These are phyloP conservation scores for Collybiopsis luxurians DNA, from an alignment of 768 basidiomycete species.

Conservation along the genomic window DNA sequence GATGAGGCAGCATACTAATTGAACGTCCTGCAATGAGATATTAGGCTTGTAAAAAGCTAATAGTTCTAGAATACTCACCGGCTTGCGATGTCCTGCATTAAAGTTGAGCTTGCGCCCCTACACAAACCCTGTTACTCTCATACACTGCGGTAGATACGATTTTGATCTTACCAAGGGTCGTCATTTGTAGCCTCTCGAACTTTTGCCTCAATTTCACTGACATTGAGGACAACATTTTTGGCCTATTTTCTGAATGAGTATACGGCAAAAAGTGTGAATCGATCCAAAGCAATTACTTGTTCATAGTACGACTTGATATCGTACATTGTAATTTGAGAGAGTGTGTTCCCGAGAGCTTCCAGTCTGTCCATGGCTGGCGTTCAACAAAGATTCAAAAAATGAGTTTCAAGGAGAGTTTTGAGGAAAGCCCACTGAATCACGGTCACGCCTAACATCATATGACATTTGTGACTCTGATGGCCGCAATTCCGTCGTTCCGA, in stretches of 20 bases:
- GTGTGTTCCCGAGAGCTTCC: slow-evolving; percentile 67
- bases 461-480: no score
- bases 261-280: neutral
- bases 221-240: slow-evolving; percentile 94
- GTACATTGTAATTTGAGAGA: slow-evolving; percentile 86
- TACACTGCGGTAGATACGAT: neutral
- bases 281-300: slow-evolving; percentile 50
- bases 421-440: no score
- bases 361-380: slow-evolving; percentile 64
- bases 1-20: slow-evolving; percentile 70
- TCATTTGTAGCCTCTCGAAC: slow-evolving; percentile 97
- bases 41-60: slow-evolving; percentile 13
- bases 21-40: slow-evolving; percentile 67
- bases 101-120: slow-evolving; percentile 96
- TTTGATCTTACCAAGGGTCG: slow-evolving; percentile 85
- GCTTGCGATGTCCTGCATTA: slow-evolving; percentile 99
- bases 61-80: slow-evolving; percentile 55
- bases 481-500: no score
- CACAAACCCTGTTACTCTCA: slow-evolving; percentile 8
- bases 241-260: slow-evolving; percentile 47
- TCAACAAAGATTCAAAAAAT: neutral
- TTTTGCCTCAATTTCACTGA: slow-evolving; percentile 96
- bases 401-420: no score
- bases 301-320: slow-evolving; percentile 95
- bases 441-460: no score